These are phyloP conservation scores for Pochonia chlamydosporia DNA, from an alignment of 2,329 filamentous ascomycete genomes.

Conservation along the genomic window DNA sequence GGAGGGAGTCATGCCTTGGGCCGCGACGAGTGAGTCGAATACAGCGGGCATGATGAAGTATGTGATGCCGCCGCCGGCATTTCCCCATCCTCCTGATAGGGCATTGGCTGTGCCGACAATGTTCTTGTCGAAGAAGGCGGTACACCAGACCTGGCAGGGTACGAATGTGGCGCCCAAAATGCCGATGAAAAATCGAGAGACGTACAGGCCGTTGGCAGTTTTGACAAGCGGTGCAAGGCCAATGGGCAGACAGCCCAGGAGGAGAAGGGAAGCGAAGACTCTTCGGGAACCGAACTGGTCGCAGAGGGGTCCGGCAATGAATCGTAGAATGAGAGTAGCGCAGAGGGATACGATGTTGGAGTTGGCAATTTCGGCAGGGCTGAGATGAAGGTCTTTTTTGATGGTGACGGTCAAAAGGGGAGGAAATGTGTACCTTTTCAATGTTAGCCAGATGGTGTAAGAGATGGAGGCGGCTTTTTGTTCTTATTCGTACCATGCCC, in stretches of 20 bases:
- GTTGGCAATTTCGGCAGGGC: constrained; percentile 68
- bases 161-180: constrained; percentile 75
- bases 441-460: not conserved
- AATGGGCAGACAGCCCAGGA: constrained; percentile 73
- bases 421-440: constrained; percentile 70
- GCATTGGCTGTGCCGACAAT: constrained; percentile 86
- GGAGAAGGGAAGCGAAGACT: constrained; percentile 73
- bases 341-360: constrained; percentile 82
- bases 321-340: constrained; percentile 65
- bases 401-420: constrained; percentile 75
- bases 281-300: constrained; percentile 76
- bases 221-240: constrained; percentile 75
- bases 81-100: constrained; percentile 78
- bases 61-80: constrained; percentile 82
- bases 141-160: constrained; percentile 88
- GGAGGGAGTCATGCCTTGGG: constrained; percentile 55
- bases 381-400: constrained; percentile 69
- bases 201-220: constrained; percentile 56
- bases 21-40: constrained; percentile 65
- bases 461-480: not conserved
- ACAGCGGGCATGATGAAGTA: constrained; percentile 93
- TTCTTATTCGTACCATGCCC: constrained; percentile 57
- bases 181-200: constrained; percentile 73
- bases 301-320: constrained; percentile 76
- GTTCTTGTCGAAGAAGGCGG: constrained; percentile 89